Evolutionary conservation across 148 eudicot species (phyloP).

Genomic region (Rhododendron williamsianum): DNA sequence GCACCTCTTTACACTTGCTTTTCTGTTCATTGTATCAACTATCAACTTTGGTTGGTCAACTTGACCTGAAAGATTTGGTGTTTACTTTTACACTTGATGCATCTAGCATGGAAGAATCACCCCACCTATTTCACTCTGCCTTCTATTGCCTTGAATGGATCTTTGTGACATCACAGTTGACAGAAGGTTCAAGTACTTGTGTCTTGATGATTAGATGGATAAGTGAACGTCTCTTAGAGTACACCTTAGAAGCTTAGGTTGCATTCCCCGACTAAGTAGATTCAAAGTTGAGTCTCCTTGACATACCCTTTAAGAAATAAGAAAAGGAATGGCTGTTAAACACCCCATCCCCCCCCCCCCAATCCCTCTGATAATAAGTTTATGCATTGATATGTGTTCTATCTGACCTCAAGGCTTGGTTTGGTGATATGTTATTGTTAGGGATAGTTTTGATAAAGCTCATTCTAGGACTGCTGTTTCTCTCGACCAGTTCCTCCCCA

Average conservation of each 20-base stretch:
- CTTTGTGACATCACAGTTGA: neutral
- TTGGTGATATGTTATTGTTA: neutral
- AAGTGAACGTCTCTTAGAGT: neutral
- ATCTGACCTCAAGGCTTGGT: neutral
- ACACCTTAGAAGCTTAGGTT: neutral
- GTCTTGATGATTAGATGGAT: neutral
- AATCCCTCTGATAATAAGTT: neutral
- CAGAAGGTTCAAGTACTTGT: neutral
- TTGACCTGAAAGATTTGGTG: neutral
- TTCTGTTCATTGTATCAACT: neutral
- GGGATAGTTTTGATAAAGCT: neutral
- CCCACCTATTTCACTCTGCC: neutral
- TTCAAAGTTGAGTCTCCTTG: neutral
- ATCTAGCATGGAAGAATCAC: slow-evolving; percentile 3
- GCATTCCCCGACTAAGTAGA: neutral
- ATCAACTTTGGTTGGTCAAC: slow-evolving; percentile 4
- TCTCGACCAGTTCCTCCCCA: neutral
- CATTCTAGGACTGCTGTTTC: neutral
- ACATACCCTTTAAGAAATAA: neutral
- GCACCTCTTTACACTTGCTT: neutral
- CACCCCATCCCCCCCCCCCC: too few relatives aligned
- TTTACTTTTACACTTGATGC: neutral
- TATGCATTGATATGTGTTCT: neutral
- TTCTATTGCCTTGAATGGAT: neutral
- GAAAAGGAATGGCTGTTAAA: neutral